Conservation (phyloP, 2,329 filamentous ascomycete genomes). For the Hypoxylon sp. region DNA sequence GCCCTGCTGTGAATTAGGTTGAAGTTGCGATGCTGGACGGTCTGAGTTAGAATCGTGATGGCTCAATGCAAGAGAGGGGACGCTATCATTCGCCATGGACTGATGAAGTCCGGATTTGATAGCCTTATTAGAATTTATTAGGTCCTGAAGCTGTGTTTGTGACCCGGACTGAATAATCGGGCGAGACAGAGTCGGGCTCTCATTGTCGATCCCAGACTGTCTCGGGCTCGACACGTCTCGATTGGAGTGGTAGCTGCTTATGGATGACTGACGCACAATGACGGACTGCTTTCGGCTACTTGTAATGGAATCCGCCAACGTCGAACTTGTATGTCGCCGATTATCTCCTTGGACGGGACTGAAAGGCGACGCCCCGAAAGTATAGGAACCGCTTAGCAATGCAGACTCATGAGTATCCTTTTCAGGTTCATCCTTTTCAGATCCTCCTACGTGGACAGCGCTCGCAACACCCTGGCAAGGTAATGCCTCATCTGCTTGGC, state of each 20-base stretch:
- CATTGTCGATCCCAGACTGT: constrained; percentile 58
- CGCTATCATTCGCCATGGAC: constrained; percentile 69
- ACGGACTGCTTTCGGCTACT: constrained; percentile 56
- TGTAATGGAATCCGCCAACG: constrained; percentile 60
- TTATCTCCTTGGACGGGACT: constrained; percentile 55
- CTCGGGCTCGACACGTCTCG: constrained; percentile 61
- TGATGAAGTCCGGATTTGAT: constrained; percentile 69
- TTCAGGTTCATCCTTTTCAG: constrained; percentile 50
- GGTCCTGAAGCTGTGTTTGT: constrained; percentile 70
- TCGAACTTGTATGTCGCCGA: constrained; percentile 68
- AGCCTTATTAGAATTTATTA: constrained; percentile 71
- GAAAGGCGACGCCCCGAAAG: constrained; percentile 42
- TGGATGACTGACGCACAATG: constrained; percentile 61
- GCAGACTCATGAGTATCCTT: constrained; percentile 56
- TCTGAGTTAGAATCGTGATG: constrained; percentile 63
- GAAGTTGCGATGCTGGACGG: constrained; percentile 50
- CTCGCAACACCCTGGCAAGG: constrained; percentile 40
- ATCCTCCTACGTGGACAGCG: constrained; percentile 41
- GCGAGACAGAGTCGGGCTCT: constrained; percentile 74
- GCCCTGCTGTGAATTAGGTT: constrained; percentile 48
- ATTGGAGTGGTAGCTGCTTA: constrained; percentile 65
- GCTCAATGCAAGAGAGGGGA: constrained; percentile 65
- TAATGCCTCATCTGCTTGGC: constrained; percentile 52
- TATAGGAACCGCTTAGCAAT: constrained; percentile 57
- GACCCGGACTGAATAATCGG: constrained; percentile 62